Conservation (phyloP, 345 rosid genomes). For the Barbarea vulgaris region DNA sequence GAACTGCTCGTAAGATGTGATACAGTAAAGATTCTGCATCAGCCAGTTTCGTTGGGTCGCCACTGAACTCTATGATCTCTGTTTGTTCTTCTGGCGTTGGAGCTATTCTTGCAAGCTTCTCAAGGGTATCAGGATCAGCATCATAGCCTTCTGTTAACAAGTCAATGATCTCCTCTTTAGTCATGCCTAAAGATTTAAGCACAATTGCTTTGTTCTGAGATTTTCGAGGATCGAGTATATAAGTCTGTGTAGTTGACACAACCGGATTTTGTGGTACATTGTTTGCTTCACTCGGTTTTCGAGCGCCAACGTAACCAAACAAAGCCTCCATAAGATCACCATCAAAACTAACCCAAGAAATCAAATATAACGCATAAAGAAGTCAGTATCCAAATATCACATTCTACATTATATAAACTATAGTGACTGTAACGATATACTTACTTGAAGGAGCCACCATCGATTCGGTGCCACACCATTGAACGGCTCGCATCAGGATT, state of each 20-base stretch:
- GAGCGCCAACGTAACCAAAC: conserved; percentile 70
- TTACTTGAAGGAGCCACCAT: conserved; percentile 84
- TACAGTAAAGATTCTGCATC: conserved; percentile 72
- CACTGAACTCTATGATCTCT: conserved; percentile 56
- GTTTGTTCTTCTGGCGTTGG: conserved; percentile 74
- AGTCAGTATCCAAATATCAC: neutral
- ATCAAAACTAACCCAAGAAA: conserved; percentile 59
- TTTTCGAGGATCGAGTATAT: conserved; percentile 70
- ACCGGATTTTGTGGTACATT: conserved; percentile 19
- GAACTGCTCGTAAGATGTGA: conserved; percentile 65
- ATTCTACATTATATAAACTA: conserved; percentile 8
- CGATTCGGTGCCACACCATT: conserved; percentile 87
- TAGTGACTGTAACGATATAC: neutral
- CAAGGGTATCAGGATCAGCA: conserved; percentile 62
- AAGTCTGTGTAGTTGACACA: conserved; percentile 46
- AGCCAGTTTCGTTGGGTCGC: conserved; percentile 61
- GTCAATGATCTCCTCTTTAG: conserved; percentile 60
- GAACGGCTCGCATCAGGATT: conserved; percentile 60
- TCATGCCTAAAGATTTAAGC: conserved; percentile 64
- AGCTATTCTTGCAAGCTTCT: conserved; percentile 72
- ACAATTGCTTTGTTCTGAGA: conserved; percentile 87
- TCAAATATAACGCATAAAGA: neutral
- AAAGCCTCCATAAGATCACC: conserved; percentile 91
- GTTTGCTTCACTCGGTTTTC: conserved; percentile 44
- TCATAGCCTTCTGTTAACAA: conserved; percentile 65